Evolutionary conservation across 179 eudicot species (phyloP), one percentile per base, ranked within the genome.

Genomic region (Beta lomatogona): DNA sequence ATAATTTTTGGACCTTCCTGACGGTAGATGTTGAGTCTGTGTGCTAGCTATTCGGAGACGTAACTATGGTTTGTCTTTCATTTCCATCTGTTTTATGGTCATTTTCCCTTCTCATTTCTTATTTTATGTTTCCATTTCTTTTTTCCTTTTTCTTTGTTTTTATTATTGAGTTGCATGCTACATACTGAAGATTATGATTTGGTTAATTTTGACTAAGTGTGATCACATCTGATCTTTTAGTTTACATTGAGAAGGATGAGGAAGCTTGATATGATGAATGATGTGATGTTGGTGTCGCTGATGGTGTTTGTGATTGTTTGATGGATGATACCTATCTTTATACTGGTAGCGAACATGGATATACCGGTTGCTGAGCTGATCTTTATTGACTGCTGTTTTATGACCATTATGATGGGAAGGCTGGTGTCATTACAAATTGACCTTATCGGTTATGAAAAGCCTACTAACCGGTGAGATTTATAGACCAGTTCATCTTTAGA

Each of bases 281-380:
- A 83, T 81, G 68, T 81, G 84, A 82, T 82, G 82, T 84, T 80
- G 86, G 71, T 85, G 88, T 73, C 59, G 83, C 77, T 63, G 82
- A 18, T 82, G 83, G 79, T 60, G 83, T 79, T 71, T 84, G 79
- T 81, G 79, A 65, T 81, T 63, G 71, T 79, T 73, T 73, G 77
- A 68, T 77, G 70, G 82, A 65, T 72, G 85, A 72, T 85, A 19
- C 53, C 71, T 16, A 22, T 68, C 59, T 54, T 75, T 75, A 54
- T 78, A 78, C 74, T 64, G 77, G 73, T 82, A 44, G 31, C 71
- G 18, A 19, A 45, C 45, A 31, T 44, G 69, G 50, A 28, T 60
- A 10, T 63, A 57, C 22, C 18, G 18, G 59, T 65, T 80, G 74
- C 72, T 57, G 80, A 48, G 57, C 55, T 31, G 79, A 65, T 65